These are phyloP conservation scores for Chalciporus chontae DNA, from an alignment of 768 basidiomycete genomes.

Conservation along the genomic window DNA sequence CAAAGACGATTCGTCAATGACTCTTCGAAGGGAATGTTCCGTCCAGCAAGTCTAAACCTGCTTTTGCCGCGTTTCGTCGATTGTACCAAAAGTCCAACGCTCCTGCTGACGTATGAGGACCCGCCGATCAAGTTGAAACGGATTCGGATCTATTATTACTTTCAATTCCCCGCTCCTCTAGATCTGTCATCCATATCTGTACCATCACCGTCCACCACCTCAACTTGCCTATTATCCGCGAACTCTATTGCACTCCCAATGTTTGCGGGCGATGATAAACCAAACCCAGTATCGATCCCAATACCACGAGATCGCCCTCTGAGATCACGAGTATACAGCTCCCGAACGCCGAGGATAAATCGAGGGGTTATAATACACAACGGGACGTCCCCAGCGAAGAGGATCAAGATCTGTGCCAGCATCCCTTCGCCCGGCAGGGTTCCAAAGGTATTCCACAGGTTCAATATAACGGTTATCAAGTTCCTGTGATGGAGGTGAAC, in stretches of 20 bases:
- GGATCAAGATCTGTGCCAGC: neutral
- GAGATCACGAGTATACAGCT: neutral
- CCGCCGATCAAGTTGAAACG: too few relatives aligned
- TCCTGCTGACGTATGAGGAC: too few relatives aligned
- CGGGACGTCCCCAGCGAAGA: neutral
- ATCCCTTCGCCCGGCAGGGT: neutral
- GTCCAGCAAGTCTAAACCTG: too few relatives aligned
- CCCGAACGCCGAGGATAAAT: constrained; percentile 4
- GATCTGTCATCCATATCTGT: neutral
- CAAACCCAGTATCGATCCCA: neutral
- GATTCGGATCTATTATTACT: neutral
- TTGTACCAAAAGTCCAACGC: too few relatives aligned
- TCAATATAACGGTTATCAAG: neutral
- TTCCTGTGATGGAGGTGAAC: neutral
- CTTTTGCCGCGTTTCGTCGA: too few relatives aligned
- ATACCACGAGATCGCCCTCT: neutral
- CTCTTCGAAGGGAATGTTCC: too few relatives aligned
- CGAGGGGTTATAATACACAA: neutral
- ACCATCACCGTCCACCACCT: neutral
- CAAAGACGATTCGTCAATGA: too few relatives aligned
- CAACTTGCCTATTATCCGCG: neutral
- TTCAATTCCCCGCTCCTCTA: neutral
- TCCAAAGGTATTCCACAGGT: neutral
- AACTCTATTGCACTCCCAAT: neutral
- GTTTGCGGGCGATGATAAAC: neutral